Evolutionary conservation across 2,329 filamentous ascomycete species (phyloP), one percentile per base, ranked within the genome.

Genomic region (Fusarium nurragi): DNA sequence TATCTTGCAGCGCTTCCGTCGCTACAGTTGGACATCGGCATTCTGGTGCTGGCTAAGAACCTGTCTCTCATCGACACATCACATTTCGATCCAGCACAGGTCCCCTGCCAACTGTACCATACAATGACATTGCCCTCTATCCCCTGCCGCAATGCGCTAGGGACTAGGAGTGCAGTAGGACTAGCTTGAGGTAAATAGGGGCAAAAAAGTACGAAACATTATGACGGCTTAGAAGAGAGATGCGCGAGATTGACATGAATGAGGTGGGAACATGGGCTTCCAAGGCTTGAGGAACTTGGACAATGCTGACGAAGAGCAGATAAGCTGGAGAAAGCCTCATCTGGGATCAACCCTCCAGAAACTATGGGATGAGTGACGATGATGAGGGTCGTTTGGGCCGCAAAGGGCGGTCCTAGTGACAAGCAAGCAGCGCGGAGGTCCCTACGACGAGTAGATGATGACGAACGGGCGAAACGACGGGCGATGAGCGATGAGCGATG

Each of bases 21-120:
- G 49, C 53, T 53, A 46, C 40, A 58, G 54, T 57, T 71, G 54
- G 53, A 54, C 45, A 65, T 59, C 41, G 54, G 46, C 44, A 65
- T 56, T 63, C 53, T 51, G 48, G 25, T 44, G 40, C 60, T 54
- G 55, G 56, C 51, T 41, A n/a, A 34, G n/a, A 34, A 50, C 46
- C 23, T 54, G 49, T 46, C 57, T 68, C 46, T 66, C 50, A 53
- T 58, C 54, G 65, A 69, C 51, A 69, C 44, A 67, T 69, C 68
- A 71, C 57, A 71, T 66, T 64, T 71, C 63, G 50, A 70, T 66
- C 57, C 59, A 51, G 57, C 64, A 69, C 56, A 47, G 41, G 46
- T 54, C 46, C 67, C 62, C 54, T 51, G 41, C 48, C 49, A 14
- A 37, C 32, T 60, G 25, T 52, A 66, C 62, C 40, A 34, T 46